Conservation (phyloP, 2,329 filamentous ascomycete genomes). For the Cladosporium sphaerospermum region DNA sequence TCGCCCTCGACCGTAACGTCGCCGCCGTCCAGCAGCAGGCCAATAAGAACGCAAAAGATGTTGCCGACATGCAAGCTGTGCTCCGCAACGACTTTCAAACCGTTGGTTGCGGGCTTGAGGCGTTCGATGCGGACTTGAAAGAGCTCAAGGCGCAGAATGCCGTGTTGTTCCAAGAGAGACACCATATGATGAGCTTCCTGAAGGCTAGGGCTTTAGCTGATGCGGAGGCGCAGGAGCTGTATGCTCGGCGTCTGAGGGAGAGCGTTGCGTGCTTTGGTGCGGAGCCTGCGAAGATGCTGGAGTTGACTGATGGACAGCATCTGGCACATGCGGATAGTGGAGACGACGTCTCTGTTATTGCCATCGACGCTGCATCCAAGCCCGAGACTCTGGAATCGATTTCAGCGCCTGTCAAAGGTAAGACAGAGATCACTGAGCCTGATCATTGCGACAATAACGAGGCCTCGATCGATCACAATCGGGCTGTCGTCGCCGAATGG, state of each 20-base stretch:
- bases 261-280: background rate
- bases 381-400: no score
- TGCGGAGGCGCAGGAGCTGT: background rate
- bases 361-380: no score
- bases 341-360: no score
- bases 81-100: background rate
- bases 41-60: background rate
- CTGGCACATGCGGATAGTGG: no score
- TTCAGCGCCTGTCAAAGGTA: no score
- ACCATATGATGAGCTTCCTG: background rate
- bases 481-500: constrained; percentile 22
- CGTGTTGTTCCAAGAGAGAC: background rate
- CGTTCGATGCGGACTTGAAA: background rate
- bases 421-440: no score
- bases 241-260: background rate
- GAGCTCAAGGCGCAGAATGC: background rate
- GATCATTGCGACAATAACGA: no score
- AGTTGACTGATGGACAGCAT: no score
- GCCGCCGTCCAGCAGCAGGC: background rate
- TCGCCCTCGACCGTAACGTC: background rate
- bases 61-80: background rate
- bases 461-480: no score
- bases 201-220: background rate
- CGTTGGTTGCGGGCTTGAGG: background rate
- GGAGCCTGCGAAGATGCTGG: no score